These are phyloP conservation scores for Rhodotorula paludigena DNA, from an alignment of 768 basidiomycete genomes.

Conservation along the genomic window DNA sequence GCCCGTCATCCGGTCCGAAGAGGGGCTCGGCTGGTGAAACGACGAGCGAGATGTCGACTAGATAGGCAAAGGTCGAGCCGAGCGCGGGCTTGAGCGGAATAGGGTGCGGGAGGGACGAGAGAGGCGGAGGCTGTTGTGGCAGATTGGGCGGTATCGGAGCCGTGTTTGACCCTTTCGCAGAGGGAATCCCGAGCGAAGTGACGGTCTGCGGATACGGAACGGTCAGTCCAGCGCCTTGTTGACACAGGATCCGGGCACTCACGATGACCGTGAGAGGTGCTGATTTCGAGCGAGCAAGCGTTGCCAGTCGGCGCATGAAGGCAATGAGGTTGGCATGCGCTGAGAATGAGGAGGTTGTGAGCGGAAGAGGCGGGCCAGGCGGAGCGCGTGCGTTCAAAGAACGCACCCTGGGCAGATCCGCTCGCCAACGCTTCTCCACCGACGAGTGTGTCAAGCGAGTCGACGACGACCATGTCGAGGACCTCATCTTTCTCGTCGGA, in stretches of 20 bases:
- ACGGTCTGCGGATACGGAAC: not conserved
- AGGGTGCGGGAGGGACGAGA: conserved; percentile 5
- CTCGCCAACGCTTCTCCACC: conserved; percentile 3
- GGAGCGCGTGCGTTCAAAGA: too few species aligned
- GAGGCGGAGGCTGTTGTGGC: not conserved
- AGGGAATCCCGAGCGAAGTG: too few species aligned
- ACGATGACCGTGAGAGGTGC: conserved; percentile 16
- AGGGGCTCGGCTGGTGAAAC: conserved; percentile 1
- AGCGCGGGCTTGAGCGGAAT: not conserved
- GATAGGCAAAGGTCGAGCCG: not conserved
- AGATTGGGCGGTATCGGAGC: too few species aligned
- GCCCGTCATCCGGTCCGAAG: conserved; percentile 1
- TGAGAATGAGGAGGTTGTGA: not conserved
- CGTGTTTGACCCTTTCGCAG: too few species aligned
- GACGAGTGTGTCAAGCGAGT: conserved; percentile 17
- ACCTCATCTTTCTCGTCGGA: not conserved
- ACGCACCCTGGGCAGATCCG: conserved; percentile 7
- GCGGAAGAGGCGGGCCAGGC: not conserved
- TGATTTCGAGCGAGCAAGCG: not conserved
- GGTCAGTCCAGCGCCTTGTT: not conserved
- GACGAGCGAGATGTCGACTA: conserved; percentile 6
- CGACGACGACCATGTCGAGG: conserved; percentile 20
- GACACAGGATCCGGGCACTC: too few species aligned
- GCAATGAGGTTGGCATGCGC: conserved; percentile 23
- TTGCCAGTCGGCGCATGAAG: conserved; percentile 16